A percentile compares a stretch with the other conserved stretches of the same genome.
These are phyloP conservation scores for Magnolia officinalis DNA, from an alignment of 164 flowering plant species.

Conservation along the genomic window DNA sequence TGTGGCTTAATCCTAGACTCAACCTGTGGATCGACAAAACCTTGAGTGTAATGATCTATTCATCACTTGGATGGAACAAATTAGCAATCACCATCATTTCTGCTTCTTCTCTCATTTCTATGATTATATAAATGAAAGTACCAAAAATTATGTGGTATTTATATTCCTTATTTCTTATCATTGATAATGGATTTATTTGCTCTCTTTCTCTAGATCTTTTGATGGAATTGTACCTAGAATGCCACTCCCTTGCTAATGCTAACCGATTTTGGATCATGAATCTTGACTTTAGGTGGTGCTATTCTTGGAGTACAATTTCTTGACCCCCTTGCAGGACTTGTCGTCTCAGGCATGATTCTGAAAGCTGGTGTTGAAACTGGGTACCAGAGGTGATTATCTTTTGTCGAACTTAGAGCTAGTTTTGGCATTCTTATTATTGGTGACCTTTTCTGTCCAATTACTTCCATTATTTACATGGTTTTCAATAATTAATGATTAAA, in stretches of 20 bases:
- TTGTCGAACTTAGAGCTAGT: neutral
- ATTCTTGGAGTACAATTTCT: constrained; percentile 80
- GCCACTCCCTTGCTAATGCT: constrained; percentile 3
- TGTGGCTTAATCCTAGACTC: too few species aligned
- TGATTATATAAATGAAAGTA: neutral
- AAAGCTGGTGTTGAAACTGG: constrained; percentile 94
- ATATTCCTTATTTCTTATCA: neutral
- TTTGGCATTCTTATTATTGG: neutral
- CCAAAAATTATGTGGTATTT: neutral
- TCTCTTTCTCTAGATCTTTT: neutral
- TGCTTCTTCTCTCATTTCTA: neutral
- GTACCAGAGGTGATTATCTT: constrained; percentile 58
- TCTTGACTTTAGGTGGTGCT: constrained; percentile 66
- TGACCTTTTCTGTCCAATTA: neutral
- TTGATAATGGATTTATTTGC: neutral
- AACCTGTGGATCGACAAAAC: too few species aligned
- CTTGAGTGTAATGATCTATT: too few species aligned
- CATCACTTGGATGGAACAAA: too few species aligned
- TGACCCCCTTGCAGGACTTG: constrained; percentile 94
- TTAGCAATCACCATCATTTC: too few species aligned
- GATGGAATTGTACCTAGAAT: neutral
- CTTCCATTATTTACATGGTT: neutral
- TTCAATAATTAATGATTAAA: neutral
- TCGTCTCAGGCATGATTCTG: constrained; percentile 89
- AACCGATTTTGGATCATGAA: constrained; percentile 6